These are phyloP conservation scores for Neospermospora avenae DNA, from an alignment of 2,329 filamentous ascomycete species.

Conservation along the genomic window DNA sequence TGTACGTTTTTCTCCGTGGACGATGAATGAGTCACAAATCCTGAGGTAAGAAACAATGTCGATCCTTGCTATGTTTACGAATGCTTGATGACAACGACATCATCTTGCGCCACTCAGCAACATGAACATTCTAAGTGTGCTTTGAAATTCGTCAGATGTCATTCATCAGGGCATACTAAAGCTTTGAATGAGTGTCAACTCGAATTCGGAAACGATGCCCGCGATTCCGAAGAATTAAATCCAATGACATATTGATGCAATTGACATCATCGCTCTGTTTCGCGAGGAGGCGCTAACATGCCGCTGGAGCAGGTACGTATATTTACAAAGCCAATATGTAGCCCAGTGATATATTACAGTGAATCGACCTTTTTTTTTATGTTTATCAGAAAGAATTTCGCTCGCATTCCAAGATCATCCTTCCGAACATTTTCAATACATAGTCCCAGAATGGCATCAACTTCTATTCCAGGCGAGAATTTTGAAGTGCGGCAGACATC, in stretches of 20 bases:
- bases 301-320: neutral
- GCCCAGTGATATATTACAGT: no score
- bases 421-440: neutral
- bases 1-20: no score
- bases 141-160: neutral
- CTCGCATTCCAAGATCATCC: neutral
- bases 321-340: no score
- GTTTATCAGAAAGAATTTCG: neutral
- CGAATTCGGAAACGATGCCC: neutral
- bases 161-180: no score
- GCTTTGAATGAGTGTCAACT: neutral
- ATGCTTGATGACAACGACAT: neutral
- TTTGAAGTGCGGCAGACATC: constrained; percentile 52
- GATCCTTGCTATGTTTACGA: neutral
- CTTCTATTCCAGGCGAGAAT: constrained; percentile 44
- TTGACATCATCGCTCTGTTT: constrained; percentile 7
- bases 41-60: neutral
- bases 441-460: constrained; percentile 16
- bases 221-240: neutral
- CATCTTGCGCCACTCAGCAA: neutral
- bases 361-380: no score
- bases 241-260: constrained; percentile 3
- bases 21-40: neutral
- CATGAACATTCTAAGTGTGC: no score
- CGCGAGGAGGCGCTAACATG: neutral